Evolutionary conservation across 1,139 yeast species (phyloP).

Genomic region (Suhomyces maxii): DNA sequence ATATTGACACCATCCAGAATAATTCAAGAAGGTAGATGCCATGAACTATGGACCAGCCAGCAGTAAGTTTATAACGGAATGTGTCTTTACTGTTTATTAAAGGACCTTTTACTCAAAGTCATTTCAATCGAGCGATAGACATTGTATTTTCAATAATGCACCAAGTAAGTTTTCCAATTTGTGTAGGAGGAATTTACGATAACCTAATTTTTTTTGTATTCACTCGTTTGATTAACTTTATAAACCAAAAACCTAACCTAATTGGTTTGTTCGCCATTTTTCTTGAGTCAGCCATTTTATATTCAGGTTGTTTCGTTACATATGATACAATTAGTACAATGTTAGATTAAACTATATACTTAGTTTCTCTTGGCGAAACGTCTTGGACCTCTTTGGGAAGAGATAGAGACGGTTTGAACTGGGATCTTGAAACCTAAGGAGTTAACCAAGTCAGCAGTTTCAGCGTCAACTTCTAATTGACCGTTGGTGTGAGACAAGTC

Average conservation of each 20-base stretch:
- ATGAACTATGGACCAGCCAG: neutral
- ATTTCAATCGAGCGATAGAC: no score
- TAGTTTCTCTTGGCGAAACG: conserved; percentile 95
- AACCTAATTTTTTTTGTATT: no score
- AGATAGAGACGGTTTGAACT: conserved; percentile 84
- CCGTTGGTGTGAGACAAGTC: conserved; percentile 96
- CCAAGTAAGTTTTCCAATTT: no score
- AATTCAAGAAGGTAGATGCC: no score
- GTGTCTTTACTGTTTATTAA: no score
- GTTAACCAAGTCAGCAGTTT: conserved; percentile 96
- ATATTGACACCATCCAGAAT: no score
- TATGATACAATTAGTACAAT: conserved; percentile 10
- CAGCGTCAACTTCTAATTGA: conserved; percentile 96
- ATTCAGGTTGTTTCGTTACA: neutral
- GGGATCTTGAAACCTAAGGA: conserved; percentile 96
- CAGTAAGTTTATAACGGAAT: neutral
- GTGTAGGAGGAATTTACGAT: no score
- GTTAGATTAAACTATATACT: conserved; percentile 21
- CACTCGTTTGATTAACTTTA: neutral
- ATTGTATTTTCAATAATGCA: no score
- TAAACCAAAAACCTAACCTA: neutral
- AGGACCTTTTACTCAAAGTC: no score
- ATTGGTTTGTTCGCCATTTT: neutral
- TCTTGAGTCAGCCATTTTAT: no score
- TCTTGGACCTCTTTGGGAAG: conserved; percentile 91